Percentiles rank a stretch among this genome's conserved stretches.
Evolutionary conservation across 306 rosid genomes (phyloP).

Genomic region (Sesbania bispinosa): DNA sequence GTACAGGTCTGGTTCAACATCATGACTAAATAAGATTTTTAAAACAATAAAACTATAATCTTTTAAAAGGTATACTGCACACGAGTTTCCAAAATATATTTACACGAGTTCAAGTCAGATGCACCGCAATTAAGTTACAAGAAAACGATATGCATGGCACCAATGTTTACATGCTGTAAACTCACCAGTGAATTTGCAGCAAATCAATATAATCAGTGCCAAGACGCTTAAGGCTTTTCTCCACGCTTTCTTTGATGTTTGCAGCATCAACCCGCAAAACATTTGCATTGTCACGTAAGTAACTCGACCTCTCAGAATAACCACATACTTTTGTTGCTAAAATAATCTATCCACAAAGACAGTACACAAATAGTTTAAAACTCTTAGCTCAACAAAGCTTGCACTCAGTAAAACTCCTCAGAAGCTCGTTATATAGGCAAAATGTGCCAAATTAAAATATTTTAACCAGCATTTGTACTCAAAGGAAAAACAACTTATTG

Average conservation of each 20-base stretch:
- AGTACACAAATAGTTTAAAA: slow-evolving; percentile 18
- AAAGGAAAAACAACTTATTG: slow-evolving; percentile 4
- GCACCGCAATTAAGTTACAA: neutral
- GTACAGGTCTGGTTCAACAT: neutral
- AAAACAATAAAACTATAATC: neutral
- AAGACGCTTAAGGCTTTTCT: slow-evolving; percentile 89
- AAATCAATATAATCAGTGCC: slow-evolving; percentile 91
- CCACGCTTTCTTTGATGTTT: slow-evolving; percentile 88
- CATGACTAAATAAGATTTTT: neutral
- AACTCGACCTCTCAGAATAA: slow-evolving; percentile 61
- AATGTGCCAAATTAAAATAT: neutral
- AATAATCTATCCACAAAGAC: slow-evolving; percentile 47
- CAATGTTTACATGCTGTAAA: neutral
- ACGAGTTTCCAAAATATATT: neutral
- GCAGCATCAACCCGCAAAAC: slow-evolving; percentile 75
- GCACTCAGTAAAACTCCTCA: neutral
- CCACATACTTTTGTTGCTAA: slow-evolving; percentile 85
- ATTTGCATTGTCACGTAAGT: slow-evolving; percentile 65
- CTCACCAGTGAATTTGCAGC: slow-evolving; percentile 94
- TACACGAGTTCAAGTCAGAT: neutral
- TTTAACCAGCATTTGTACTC: neutral
- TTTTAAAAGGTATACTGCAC: neutral
- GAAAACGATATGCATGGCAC: neutral
- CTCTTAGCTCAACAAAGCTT: slow-evolving; percentile 1
- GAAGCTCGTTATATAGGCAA: neutral